Evolutionary conservation across 257 asterid species (phyloP).

Genomic region (Jasminum sambac): DNA sequence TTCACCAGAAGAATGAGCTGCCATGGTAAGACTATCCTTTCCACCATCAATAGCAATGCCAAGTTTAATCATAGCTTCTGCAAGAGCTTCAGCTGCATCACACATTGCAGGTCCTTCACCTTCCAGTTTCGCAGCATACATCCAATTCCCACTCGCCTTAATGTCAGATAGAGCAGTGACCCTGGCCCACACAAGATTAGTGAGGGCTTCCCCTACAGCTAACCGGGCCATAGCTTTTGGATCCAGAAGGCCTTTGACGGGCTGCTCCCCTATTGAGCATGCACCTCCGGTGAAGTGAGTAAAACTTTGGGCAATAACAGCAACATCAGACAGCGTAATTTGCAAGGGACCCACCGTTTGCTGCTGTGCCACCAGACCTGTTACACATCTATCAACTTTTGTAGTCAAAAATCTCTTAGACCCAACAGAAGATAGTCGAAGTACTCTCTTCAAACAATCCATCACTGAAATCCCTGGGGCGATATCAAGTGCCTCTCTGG

Average conservation of each 20-base stretch:
- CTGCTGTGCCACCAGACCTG: constrained; percentile 97
- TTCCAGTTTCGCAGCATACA: constrained; percentile 97
- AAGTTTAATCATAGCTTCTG: constrained; percentile 93
- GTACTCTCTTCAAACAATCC: constrained; percentile 74
- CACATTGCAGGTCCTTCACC: constrained; percentile 98
- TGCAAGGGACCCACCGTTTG: constrained; percentile 98
- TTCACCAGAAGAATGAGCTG: constrained; percentile 78
- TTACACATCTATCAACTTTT: constrained; percentile 91
- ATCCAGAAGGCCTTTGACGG: constrained; percentile 82
- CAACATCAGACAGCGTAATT: constrained; percentile 83
- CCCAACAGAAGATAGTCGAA: constrained; percentile 87
- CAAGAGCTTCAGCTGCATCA: constrained; percentile 86
- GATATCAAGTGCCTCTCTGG: constrained; percentile 73
- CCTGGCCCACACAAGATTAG: constrained; percentile 87
- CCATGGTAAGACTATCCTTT: constrained; percentile 97
- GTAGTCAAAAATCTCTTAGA: constrained; percentile 90
- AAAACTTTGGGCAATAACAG: constrained; percentile 81
- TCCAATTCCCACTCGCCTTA: constrained; percentile 97
- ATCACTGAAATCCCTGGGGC: constrained; percentile 69
- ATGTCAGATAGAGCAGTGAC: constrained; percentile 85
- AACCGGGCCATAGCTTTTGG: constrained; percentile 92
- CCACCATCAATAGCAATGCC: constrained; percentile 97
- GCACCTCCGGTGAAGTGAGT: constrained; percentile 87
- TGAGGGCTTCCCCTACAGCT: constrained; percentile 92
- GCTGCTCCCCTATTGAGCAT: constrained; percentile 89